phyloP scores from a whole-genome alignment of 2,329 filamentous ascomycete genomes.

The Myriosclerotinia scirpicola region DNA sequence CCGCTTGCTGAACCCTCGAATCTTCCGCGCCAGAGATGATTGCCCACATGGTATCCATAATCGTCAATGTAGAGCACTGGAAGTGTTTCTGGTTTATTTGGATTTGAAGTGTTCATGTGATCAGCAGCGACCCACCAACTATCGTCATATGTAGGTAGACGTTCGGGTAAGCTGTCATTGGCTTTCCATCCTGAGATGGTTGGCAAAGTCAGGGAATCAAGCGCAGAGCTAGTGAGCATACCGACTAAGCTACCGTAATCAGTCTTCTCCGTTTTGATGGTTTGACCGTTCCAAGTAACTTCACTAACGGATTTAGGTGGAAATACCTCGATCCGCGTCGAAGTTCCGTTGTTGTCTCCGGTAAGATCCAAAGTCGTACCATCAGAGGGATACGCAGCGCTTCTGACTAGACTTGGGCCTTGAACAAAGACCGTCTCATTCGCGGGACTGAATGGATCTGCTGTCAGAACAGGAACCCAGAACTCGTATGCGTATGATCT shows the following conservation, averaged over 20 bases:
- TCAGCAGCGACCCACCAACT: conserved; percentile 20
- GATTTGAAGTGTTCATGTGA: conserved; percentile 32
- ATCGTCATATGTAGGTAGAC: conserved; percentile 45
- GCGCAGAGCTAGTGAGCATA: conserved; percentile 22
- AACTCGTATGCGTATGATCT: conserved; percentile 55
- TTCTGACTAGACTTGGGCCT: conserved; percentile 54
- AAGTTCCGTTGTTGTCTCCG: conserved; percentile 48
- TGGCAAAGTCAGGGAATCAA: conserved; percentile 28
- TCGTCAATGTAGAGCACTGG: conserved; percentile 49
- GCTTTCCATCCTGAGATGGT: conserved; percentile 40
- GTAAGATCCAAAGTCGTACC: conserved; percentile 45
- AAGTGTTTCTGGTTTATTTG: conserved; percentile 44
- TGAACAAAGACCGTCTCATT: conserved; percentile 49
- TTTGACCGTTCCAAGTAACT: conserved; percentile 53
- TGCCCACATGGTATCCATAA: conserved; percentile 47
- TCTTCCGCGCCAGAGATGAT: conserved; percentile 46
- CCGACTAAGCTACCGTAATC: conserved; percentile 45
- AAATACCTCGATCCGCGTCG: conserved; percentile 47
- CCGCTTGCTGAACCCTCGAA: conserved; percentile 34
- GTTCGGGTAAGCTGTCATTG: conserved; percentile 48
- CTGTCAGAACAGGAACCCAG: conserved; percentile 53
- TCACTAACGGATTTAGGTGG: conserved; percentile 47
- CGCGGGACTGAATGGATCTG: conserved; percentile 41
- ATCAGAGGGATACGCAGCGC: conserved; percentile 40
- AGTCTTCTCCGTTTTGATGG: conserved; percentile 41